Evolutionary conservation across 305 asterid genomes (phyloP).

Genomic region (Andrographis paniculata): DNA sequence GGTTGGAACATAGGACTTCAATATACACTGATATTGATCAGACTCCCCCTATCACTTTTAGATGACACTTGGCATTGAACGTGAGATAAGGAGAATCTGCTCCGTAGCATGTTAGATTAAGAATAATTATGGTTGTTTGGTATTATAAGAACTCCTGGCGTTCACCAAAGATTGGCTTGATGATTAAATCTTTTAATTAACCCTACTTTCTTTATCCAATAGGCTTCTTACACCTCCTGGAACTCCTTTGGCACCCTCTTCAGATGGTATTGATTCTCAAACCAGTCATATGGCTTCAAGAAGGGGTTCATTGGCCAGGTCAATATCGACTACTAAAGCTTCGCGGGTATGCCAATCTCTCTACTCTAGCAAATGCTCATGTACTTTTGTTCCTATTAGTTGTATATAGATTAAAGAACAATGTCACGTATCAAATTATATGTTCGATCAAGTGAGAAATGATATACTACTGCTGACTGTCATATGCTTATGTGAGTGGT

Average conservation of each 20-base stretch:
- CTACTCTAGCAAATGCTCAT: slow-evolving; percentile 12
- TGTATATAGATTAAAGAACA: slow-evolving; percentile 1
- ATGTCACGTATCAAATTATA: slow-evolving; percentile 4
- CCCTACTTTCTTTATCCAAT: slow-evolving; percentile 13
- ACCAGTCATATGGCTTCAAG: slow-evolving; percentile 47
- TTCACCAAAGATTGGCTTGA: neutral
- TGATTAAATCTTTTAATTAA: slow-evolving; percentile 8
- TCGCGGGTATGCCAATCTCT: slow-evolving; percentile 63
- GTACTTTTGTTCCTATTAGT: slow-evolving; percentile 13
- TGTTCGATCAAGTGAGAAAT: neutral
- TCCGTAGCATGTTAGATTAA: slow-evolving; percentile 14
- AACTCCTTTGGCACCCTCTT: slow-evolving; percentile 79
- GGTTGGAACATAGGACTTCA: no score
- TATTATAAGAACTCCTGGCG: slow-evolving; percentile 1
- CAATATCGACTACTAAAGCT: slow-evolving; percentile 65
- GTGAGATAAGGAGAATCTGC: slow-evolving; percentile 7
- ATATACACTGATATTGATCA: no score
- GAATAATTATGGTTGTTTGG: no score
- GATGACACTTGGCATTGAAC: slow-evolving; percentile 4
- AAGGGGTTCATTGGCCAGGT: slow-evolving; percentile 53
- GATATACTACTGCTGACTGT: neutral
- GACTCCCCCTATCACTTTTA: slow-evolving; percentile 4
- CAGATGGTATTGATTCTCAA: slow-evolving; percentile 62
- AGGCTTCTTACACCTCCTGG: slow-evolving; percentile 99
- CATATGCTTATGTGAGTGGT: neutral